Conservation (phyloP, 2,329 filamentous ascomycete genomes). For the Triangularia verruculosa region DNA sequence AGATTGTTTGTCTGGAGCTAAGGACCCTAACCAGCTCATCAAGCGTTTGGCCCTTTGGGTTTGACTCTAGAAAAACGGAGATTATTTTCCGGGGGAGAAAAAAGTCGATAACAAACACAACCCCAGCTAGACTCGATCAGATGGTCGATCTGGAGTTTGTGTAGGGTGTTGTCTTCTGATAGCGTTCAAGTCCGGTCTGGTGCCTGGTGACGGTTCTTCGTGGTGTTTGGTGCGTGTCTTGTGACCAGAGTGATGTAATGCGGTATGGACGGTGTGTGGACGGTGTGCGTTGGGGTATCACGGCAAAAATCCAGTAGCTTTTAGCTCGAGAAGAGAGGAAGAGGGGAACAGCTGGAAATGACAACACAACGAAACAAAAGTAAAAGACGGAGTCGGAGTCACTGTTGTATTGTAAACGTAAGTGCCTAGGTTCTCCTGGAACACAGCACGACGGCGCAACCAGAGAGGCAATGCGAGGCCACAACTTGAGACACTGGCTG, state of each 20-base stretch:
- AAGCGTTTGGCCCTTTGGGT: background rate
- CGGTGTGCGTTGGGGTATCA: background rate
- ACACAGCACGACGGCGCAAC: background rate
- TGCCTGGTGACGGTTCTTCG: background rate
- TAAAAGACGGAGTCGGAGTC: background rate
- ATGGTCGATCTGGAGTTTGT: background rate
- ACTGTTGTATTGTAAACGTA: slow-evolving; percentile 1
- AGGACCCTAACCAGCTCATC: background rate
- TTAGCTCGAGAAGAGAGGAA: background rate
- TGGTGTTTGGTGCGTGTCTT: background rate
- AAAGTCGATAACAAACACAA: background rate
- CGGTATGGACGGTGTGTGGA: background rate
- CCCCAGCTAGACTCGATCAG: background rate
- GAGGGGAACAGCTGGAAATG: slow-evolving; percentile 4
- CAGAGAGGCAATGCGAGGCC: slow-evolving; percentile 18
- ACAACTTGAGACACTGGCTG: slow-evolving; percentile 3
- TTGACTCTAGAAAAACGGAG: background rate
- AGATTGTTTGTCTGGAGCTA: background rate
- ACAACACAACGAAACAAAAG: background rate
- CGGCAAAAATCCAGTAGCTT: background rate
- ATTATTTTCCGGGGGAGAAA: background rate
- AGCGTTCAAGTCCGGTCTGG: background rate
- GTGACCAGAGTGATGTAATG: background rate
- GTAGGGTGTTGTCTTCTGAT: background rate
- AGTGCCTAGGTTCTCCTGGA: background rate